A percentile compares a stretch with the other conserved stretches of the same genome.
Conservation (phyloP, 805 yeast species). For the Ogataea ramenticola region DNA sequence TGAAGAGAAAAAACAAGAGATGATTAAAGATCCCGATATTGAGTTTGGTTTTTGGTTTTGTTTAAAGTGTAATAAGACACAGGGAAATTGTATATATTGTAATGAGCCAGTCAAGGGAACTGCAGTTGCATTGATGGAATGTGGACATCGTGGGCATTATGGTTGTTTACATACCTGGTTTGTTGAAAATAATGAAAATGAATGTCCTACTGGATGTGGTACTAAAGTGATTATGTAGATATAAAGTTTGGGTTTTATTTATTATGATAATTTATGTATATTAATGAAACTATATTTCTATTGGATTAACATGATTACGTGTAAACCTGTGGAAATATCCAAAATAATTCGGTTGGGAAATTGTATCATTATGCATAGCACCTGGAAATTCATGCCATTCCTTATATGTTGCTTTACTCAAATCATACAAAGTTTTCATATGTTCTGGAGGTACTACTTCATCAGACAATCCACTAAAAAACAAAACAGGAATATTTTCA, state of each 20-base stretch:
- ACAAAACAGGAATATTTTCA: conserved; percentile 53
- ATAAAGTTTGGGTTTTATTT: too few relatives aligned
- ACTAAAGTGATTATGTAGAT: background rate
- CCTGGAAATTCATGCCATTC: conserved; percentile 45
- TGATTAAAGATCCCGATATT: conserved; percentile 22
- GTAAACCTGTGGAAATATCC: conserved; percentile 51
- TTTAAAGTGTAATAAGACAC: conserved; percentile 53
- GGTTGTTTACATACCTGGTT: conserved; percentile 79
- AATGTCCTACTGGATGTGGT: conserved; percentile 82
- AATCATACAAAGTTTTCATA: conserved; percentile 52
- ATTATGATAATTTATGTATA: too few relatives aligned
- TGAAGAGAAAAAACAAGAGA: conserved; percentile 42
- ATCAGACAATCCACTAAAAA: conserved; percentile 68
- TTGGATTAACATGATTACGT: conserved; percentile 33
- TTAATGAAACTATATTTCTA: conserved; percentile 10
- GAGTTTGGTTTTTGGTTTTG: conserved; percentile 81
- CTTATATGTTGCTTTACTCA: conserved; percentile 47
- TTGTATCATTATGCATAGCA: conserved; percentile 80
- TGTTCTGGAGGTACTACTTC: conserved; percentile 90
- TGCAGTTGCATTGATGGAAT: conserved; percentile 48
- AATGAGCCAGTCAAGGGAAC: conserved; percentile 70
- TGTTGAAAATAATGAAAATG: conserved; percentile 49
- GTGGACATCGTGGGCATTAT: conserved; percentile 87
- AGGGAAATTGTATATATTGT: conserved; percentile 72
- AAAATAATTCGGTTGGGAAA: conserved; percentile 75